Evolutionary conservation across 306 rosid genomes (phyloP).

Genomic region (Biancaea sappan): DNA sequence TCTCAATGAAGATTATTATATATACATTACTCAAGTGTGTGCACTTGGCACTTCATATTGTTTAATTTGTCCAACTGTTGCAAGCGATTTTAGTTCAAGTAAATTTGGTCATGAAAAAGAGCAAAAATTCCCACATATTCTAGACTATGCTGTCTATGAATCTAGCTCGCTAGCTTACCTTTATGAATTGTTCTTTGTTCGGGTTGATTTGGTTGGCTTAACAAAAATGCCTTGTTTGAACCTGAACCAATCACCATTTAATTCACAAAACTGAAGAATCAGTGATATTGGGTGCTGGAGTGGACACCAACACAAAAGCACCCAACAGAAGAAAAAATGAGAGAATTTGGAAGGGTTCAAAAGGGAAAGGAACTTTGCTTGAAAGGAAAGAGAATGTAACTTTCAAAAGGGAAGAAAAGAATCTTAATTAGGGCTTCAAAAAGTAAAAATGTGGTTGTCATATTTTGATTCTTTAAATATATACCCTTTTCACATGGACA

Average conservation of each 20-base stretch:
- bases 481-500: too few relatives aligned
- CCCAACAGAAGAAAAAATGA: background rate
- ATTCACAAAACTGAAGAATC: too few relatives aligned
- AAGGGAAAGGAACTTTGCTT: background rate
- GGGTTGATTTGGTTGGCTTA: too few relatives aligned
- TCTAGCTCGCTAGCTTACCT: too few relatives aligned
- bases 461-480: too few relatives aligned
- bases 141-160: too few relatives aligned
- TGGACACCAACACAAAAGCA: background rate
- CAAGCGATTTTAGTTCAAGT: background rate
- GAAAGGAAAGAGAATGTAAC: background rate
- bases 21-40: background rate
- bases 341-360: too few relatives aligned
- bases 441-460: too few relatives aligned
- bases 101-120: background rate
- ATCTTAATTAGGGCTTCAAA: too few relatives aligned
- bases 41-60: background rate
- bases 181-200: too few relatives aligned
- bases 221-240: too few relatives aligned
- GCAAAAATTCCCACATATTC: background rate
- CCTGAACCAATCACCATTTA: too few relatives aligned
- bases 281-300: background rate
- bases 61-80: background rate
- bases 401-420: background rate
- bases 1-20: slow-evolving; percentile 42